Base-by-base conservation (phyloP, 75 land plant species). In the Cunninghamia lanceolata region DNA sequence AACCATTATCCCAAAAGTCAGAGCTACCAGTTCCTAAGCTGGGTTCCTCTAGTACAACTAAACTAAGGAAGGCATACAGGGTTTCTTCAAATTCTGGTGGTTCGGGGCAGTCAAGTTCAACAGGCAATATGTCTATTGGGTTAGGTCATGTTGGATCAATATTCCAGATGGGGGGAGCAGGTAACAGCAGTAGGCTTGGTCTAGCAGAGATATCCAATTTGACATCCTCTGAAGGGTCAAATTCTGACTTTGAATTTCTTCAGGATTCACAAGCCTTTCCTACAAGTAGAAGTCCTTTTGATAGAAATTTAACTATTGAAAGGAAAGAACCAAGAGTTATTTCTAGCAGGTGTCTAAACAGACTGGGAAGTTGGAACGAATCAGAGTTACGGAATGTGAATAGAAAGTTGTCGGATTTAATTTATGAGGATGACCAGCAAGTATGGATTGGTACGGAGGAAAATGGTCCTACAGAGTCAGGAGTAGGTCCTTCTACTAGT, bases 1-100 rank as follows among this genome's bases (percentile, higher is more conserved):
- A 84, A 75, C 2, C 71, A 30, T 6, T 84, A 53, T 34, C 81
- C 36, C 85, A 80, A 84, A 84, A 85, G 34, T 84, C 88, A 28
- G 84, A 63, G 54, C 84, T 14, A 75, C 47, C 83, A 79, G 39
- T 66, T 78, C 82, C 82, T 40, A 79, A 79, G 43, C 4, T 43
- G 28, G 50, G 50, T 78, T 21, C 82, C 10, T 42, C 86, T 5
- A 38, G 63, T 19, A 9, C 83, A 40, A 47, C 32, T 45, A 53
- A 38, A 17, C 36, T 66, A 11, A 84, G 45, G 70, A 77, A 85
- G 83, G 6, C 53, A 43, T 47, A 25, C 8, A 68, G 66, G 30
- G 80, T 45, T 19, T 17, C n/a, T 2, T n/a, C 36, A 54, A 83
- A 8, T 35, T 54, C 84, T 47, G 28, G 13, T 47, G 21, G 15